Base-by-base conservation (phyloP, 495 filamentous ascomycete genomes). In the Diplogelasinospora grovesii region DNA sequence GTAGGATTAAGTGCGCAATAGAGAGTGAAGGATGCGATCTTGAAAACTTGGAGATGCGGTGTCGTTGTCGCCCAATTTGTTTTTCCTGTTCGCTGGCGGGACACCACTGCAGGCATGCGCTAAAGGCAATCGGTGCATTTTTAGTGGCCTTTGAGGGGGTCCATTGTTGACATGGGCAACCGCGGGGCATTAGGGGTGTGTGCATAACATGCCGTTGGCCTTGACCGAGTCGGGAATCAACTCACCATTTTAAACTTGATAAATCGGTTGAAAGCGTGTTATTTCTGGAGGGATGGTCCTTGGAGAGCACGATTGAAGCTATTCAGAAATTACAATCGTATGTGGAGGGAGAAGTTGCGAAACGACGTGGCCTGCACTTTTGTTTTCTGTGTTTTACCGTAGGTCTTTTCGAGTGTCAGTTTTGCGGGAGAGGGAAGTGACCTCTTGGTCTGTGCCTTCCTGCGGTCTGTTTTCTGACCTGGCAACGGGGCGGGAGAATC, bases 91-190 rank as follows among this genome's bases (percentile, higher is more conserved):
- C 43, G 37, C 19, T 24, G 42, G 18, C n/a, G n/a, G n/a, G n/a
- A n/a, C n/a, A n/a, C n/a, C n/a, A 26, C 41, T 22, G 37, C 41
- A 40, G 32, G 22, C 42, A 25, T 43, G 46, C 46, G 39, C 53
- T 50, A 56, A 49, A n/a, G n/a, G n/a, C 39, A 52, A 45, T 35
- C 28, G 45, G 45, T 29, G n/a, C 18, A 13, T 36, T 45, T 36
- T 52, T 37, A 43, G 40, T 49, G 46, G 43, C 40, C 45, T 46
- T 45, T 48, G 46, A n/a, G n/a, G n/a, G n/a, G 29, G 24, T 38
- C 25, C 24, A 41, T 24, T 53, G 48, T 48, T 48, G 54, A 48
- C 54, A 22, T 39, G 48, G 52, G 51, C 50, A 57, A 52, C 51
- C 38, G 41, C 32, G 44, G 37, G 39, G 43, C 15, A 46, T 31